Conservation (phyloP, 139 green algal genomes). For the Asterochloris erici region DNA sequence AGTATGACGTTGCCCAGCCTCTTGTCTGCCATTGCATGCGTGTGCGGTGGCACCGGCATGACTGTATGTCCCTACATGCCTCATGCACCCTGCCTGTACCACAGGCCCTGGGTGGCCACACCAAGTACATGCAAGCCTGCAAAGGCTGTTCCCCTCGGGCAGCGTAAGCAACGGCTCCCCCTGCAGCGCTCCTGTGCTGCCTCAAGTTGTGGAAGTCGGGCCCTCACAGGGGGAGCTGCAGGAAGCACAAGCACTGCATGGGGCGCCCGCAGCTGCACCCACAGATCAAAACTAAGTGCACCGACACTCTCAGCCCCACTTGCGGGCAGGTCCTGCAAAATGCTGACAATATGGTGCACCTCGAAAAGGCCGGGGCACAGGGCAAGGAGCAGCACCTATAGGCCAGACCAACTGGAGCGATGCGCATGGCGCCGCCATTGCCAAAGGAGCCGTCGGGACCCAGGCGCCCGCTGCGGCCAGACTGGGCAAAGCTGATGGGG, state of each 20-base stretch:
- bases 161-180: too few relatives aligned
- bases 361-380: background rate
- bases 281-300: background rate
- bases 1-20: background rate
- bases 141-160: too few relatives aligned
- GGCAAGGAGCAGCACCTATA: slow-evolving; percentile 26
- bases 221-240: background rate
- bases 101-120: too few relatives aligned
- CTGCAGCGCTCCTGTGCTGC: too few relatives aligned
- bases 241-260: background rate
- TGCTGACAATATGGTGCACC: background rate
- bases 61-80: background rate
- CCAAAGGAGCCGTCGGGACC: slow-evolving; percentile 34
- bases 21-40: background rate
- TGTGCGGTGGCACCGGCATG: background rate
- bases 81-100: background rate
- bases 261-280: background rate
- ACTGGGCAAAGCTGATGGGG: background rate
- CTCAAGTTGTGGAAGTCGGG: background rate
- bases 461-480: slow-evolving; percentile 19
- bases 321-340: background rate
- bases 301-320: background rate
- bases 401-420: slow-evolving; percentile 43
- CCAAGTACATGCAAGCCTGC: too few relatives aligned
- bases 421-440: slow-evolving; percentile 45